Percentiles rank a stretch among this genome's conserved stretches.
These are phyloP conservation scores for Chernovozyma sophiae-reginae DNA, from an alignment of 1,139 yeast genomes.

Conservation along the genomic window DNA sequence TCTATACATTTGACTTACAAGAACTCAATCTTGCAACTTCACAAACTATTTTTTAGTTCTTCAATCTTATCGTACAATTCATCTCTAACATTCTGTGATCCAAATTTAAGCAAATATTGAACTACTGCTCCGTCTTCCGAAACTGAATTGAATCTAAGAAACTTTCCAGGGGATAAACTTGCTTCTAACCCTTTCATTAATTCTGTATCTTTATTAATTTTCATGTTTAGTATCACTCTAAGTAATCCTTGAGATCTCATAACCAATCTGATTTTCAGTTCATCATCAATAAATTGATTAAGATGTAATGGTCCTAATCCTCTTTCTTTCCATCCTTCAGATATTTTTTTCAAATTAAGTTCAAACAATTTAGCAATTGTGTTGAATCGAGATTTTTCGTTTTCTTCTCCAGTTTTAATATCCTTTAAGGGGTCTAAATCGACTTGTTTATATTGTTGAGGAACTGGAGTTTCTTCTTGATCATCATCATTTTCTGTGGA, in stretches of 20 bases:
- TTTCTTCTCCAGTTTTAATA: slow-evolving; percentile 86
- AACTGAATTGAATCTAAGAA: slow-evolving; percentile 58
- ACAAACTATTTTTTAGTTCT: too few species aligned
- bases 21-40: too few species aligned
- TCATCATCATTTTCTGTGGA: not conserved
- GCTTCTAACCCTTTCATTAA: slow-evolving; percentile 79
- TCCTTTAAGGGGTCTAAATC: slow-evolving; percentile 49
- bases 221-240: slow-evolving; percentile 76
- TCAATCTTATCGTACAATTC: slow-evolving; percentile 53
- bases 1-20: too few species aligned
- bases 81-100: slow-evolving; percentile 57
- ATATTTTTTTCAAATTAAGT: slow-evolving; percentile 57
- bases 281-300: slow-evolving; percentile 47
- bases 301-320: slow-evolving; percentile 87
- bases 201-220: slow-evolving; percentile 54
- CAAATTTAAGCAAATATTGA: slow-evolving; percentile 78
- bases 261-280: slow-evolving; percentile 50
- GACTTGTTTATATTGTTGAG: slow-evolving; percentile 46
- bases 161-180: slow-evolving; percentile 74
- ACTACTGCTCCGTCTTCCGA: slow-evolving; percentile 59
- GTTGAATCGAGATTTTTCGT: slow-evolving; percentile 65
- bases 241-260: slow-evolving; percentile 91
- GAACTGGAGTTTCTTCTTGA: slow-evolving; percentile 11
- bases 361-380: slow-evolving; percentile 79
- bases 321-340: slow-evolving; percentile 91